Conservation (phyloP, 768 basidiomycete genomes). For the Mycena galopus region DNA sequence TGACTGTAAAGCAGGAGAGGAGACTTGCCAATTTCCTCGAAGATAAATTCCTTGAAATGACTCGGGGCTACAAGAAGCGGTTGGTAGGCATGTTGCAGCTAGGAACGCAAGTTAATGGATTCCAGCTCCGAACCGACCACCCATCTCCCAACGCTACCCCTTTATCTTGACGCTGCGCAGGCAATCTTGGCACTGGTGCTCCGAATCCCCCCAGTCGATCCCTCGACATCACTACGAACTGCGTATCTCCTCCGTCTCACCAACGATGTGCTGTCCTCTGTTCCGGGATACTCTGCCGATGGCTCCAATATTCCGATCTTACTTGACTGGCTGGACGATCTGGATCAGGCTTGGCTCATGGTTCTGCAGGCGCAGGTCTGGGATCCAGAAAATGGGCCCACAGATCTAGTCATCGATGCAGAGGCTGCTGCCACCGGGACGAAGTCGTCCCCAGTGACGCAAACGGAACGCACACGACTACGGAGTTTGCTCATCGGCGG, state of each 20-base stretch:
- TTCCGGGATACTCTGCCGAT: constrained; percentile 71
- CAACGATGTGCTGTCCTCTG: constrained; percentile 70
- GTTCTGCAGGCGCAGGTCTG: constrained; percentile 76
- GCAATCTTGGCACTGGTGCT: constrained; percentile 72
- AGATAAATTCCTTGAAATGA: constrained; percentile 72
- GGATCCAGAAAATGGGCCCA: constrained; percentile 63
- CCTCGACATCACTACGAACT: constrained; percentile 75
- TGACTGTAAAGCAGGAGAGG: constrained; percentile 72
- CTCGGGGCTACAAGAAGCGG: constrained; percentile 83
- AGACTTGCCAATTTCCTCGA: constrained; percentile 76
- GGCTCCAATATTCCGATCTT: constrained; percentile 61
- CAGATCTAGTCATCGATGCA: constrained; percentile 58
- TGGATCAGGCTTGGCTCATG: constrained; percentile 81
- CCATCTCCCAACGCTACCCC: constrained; percentile 66
- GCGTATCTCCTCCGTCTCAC: constrained; percentile 80
- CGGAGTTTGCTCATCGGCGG: constrained; percentile 75
- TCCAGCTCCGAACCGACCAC: constrained; percentile 63
- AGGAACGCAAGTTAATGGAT: constrained; percentile 33
- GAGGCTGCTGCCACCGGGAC: constrained; percentile 47
- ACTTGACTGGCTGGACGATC: constrained; percentile 76
- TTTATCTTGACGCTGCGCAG: constrained; percentile 72
- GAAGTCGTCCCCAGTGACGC: constrained; percentile 65
- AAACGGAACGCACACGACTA: constrained; percentile 81
- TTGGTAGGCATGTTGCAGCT: constrained; percentile 48
- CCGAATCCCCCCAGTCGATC: constrained; percentile 81